Percentiles rank a stretch among this genome's conserved stretches.
Conservation (phyloP, 2,329 filamentous ascomycete species). For the Myriosclerotinia duriaeana region DNA sequence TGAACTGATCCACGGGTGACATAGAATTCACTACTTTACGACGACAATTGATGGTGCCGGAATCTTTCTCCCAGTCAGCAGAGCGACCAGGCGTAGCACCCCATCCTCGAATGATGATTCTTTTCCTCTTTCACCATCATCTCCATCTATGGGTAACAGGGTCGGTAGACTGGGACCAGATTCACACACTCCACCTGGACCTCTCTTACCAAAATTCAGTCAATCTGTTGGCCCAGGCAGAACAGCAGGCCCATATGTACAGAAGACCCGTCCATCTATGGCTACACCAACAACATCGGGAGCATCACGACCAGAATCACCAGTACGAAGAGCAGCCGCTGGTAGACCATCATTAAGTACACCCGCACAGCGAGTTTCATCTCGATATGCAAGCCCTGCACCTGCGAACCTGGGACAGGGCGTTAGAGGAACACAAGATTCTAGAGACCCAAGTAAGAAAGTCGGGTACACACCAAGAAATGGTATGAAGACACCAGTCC, state of each 20-base stretch:
- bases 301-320: conserved; percentile 72
- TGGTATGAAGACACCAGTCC: conserved; percentile 51
- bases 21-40: conserved; percentile 72
- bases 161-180: conserved; percentile 50
- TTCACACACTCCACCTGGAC: conserved; percentile 63
- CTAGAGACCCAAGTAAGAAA: conserved; percentile 61
- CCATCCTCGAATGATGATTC: conserved; percentile 52
- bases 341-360: conserved; percentile 58
- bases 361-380: conserved; percentile 50
- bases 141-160: conserved; percentile 55
- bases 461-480: conserved; percentile 46
- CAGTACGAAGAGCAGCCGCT: conserved; percentile 65
- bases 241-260: conserved; percentile 69
- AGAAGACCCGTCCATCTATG: conserved; percentile 73
- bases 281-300: conserved; percentile 56
- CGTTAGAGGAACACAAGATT: conserved; percentile 53
- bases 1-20: conserved; percentile 32
- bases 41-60: conserved; percentile 78
- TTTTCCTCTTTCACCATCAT: conserved; percentile 66
- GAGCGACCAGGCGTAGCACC: conserved; percentile 68
- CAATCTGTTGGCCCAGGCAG: conserved; percentile 76
- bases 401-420: conserved; percentile 64
- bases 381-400: conserved; percentile 63
- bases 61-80: conserved; percentile 87
- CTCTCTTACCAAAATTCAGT: conserved; percentile 75